These are phyloP conservation scores for Phaeosphaeriaceae sp. DNA, from an alignment of 2,329 filamentous ascomycete genomes.

Conservation along the genomic window DNA sequence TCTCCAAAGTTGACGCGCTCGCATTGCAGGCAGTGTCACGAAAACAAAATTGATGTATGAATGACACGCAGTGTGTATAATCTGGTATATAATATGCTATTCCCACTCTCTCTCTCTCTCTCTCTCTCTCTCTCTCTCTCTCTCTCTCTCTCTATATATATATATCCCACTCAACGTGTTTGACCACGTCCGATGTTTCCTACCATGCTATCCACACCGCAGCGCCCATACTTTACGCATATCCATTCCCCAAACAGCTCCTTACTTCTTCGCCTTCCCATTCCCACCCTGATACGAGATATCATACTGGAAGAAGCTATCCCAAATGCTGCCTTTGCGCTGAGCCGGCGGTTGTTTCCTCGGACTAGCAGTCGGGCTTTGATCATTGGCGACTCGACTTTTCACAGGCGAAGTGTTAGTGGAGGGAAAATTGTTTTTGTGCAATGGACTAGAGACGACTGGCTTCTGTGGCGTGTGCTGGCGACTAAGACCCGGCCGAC, in stretches of 20 bases:
- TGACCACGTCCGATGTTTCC: too few species aligned
- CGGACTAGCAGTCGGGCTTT: slow-evolving; percentile 26
- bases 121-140: too few species aligned
- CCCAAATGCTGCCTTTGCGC: slow-evolving; percentile 46
- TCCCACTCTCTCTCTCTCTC: too few species aligned
- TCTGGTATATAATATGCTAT: too few species aligned
- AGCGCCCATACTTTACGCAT: background rate
- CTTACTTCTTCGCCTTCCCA: slow-evolving; percentile 41
- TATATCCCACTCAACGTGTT: too few species aligned
- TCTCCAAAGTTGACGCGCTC: too few species aligned
- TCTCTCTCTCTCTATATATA: too few species aligned
- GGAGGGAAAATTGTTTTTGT: slow-evolving; percentile 15
- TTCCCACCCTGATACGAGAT: slow-evolving; percentile 49
- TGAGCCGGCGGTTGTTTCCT: slow-evolving; percentile 23
- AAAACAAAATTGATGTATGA: too few species aligned
- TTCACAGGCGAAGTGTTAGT: slow-evolving; percentile 22
- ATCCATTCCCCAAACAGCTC: background rate
- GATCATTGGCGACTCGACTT: slow-evolving; percentile 26
- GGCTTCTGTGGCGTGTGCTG: slow-evolving; percentile 26
- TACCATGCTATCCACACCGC: background rate
- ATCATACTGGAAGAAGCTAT: slow-evolving; percentile 49
- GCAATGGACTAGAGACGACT: slow-evolving; percentile 17
- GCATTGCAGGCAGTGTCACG: too few species aligned
- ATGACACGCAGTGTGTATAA: too few species aligned
- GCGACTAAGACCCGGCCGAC: slow-evolving; percentile 1